Base-by-base conservation (phyloP, 2,329 filamentous ascomycete genomes). In the Aspergillus puulaauensis region DNA sequence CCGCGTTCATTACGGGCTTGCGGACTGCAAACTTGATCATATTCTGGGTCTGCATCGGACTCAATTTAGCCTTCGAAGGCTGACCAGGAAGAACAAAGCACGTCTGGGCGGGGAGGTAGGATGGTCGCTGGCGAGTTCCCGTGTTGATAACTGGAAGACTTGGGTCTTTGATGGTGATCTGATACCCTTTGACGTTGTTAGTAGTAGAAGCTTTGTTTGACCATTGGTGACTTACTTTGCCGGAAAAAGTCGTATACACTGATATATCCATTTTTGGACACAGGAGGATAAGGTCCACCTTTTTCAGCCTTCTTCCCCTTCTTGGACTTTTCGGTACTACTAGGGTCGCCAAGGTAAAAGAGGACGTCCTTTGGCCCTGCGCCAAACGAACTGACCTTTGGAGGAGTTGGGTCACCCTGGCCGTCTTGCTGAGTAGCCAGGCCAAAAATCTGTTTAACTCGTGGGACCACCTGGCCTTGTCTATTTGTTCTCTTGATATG, bases 11-110 rank as follows among this genome's bases (percentile, higher is more conserved):
- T 1, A 80, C 80, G 0, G 90, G 90, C 0, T 76, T 76, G 3
- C 88, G 83, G 54, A 88, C 90, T 1, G 91, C 88, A 68, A 91
- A 90, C 0, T 75, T 75, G 45, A 93, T 85, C 90, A 95, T 93
- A 0, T 76, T 66, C 0, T 81, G 79, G 0, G 88, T 90, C 67
- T 93, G 88, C 0, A 79, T 72, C 0, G 81, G 77, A 0, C 71
- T 80, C 14, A 93, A 77, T 64, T 86, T 86, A 3, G 82, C 75
- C 40, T 82, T 84, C 19, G 86, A 80, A 0, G 82, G 72, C 67
- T 95, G 90, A 0, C 89, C 89, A 1, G 83, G 79, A 8, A 85
- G 68, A 3, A 95, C 81, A 3, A 76, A 72, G 61, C 89, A 86
- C 5, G 86, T 75, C 69, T 93, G 88, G 0, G 84, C 82, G 0